These are phyloP conservation scores for Calendula officinalis DNA, from an alignment of 129 eudicot species.

Conservation along the genomic window DNA sequence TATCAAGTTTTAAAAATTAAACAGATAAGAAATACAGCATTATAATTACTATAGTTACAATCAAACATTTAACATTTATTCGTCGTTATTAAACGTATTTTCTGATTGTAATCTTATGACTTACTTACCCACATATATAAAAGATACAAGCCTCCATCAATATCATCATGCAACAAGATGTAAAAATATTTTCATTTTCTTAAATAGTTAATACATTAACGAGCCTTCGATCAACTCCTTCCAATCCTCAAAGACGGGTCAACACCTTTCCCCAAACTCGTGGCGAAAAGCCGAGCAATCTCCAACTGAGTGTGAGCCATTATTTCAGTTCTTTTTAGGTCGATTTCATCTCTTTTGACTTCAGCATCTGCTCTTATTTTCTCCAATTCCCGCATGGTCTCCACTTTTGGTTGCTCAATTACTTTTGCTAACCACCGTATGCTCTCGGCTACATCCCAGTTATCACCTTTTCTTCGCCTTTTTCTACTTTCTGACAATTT, in stretches of 20 bases:
- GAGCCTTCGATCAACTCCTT: slow-evolving; percentile 34
- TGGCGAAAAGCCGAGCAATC: slow-evolving; percentile 79
- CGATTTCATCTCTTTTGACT: slow-evolving; percentile 78
- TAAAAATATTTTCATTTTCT: too few species aligned
- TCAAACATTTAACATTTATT: too few species aligned
- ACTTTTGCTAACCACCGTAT: slow-evolving; percentile 78
- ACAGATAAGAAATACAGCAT: too few species aligned
- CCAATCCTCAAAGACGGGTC: slow-evolving; percentile 67
- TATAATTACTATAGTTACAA: too few species aligned
- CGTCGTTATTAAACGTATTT: too few species aligned
- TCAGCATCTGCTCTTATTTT: slow-evolving; percentile 81
- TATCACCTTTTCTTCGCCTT: slow-evolving; percentile 43
- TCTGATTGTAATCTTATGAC: too few species aligned
- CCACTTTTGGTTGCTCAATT: slow-evolving; percentile 68
- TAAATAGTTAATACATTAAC: too few species aligned
- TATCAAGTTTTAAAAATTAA: too few species aligned
- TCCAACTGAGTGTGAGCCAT: slow-evolving; percentile 88
- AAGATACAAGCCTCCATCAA: too few species aligned
- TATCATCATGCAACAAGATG: too few species aligned
- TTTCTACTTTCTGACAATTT: slow-evolving; percentile 19
- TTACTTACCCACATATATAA: too few species aligned
- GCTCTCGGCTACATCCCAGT: slow-evolving; percentile 59
- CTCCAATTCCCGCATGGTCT: slow-evolving; percentile 63
- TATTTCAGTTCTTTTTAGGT: slow-evolving; percentile 77
- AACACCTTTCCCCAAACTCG: slow-evolving; percentile 42